Conservation (phyloP, 495 filamentous ascomycete genomes). For the Tetracladium setigerum region DNA sequence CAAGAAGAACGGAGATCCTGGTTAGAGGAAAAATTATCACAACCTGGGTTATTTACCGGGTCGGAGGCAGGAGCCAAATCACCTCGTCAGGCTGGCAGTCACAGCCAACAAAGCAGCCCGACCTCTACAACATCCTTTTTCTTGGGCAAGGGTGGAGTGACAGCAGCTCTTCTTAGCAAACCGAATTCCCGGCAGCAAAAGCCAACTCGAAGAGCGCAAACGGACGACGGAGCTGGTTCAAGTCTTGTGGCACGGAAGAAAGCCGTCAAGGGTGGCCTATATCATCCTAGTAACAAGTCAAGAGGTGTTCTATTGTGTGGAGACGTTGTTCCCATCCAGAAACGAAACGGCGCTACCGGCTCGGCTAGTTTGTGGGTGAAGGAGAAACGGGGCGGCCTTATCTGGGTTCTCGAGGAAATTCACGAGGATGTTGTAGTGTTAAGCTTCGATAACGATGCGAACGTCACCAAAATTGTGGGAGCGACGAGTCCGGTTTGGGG, state of each 20-base stretch:
- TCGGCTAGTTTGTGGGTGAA: slow-evolving; percentile 97
- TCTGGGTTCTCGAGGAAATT: slow-evolving; percentile 98
- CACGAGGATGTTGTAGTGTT: slow-evolving; percentile 83
- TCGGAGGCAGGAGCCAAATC: slow-evolving; percentile 35
- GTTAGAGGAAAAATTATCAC: slow-evolving; percentile 78
- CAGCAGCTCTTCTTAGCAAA: slow-evolving; percentile 79
- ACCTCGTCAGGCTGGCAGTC: slow-evolving; percentile 29
- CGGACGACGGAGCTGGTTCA: slow-evolving; percentile 67
- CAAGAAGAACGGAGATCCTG: slow-evolving; percentile 78
- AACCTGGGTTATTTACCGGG: slow-evolving; percentile 22
- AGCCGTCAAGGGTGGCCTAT: slow-evolving; percentile 29
- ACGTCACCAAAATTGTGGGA: slow-evolving; percentile 58
- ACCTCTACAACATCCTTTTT: slow-evolving; percentile 39
- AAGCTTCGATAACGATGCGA: slow-evolving; percentile 63
- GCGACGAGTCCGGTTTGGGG: slow-evolving; percentile 76
- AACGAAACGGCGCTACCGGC: slow-evolving; percentile 84
- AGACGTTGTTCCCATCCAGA: slow-evolving; percentile 94
- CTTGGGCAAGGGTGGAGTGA: slow-evolving; percentile 61
- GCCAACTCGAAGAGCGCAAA: slow-evolving; percentile 50
- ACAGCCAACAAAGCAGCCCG: slow-evolving; percentile 35
- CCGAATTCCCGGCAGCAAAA: slow-evolving; percentile 64
- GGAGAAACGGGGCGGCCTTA: slow-evolving; percentile 86
- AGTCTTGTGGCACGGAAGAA: slow-evolving; percentile 42
- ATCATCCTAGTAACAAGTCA: slow-evolving; percentile 64
- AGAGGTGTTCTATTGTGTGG: slow-evolving; percentile 91